Evolutionary conservation across 441 rosid species (phyloP).

Genomic region (Euphorbia schlechtendalii): DNA sequence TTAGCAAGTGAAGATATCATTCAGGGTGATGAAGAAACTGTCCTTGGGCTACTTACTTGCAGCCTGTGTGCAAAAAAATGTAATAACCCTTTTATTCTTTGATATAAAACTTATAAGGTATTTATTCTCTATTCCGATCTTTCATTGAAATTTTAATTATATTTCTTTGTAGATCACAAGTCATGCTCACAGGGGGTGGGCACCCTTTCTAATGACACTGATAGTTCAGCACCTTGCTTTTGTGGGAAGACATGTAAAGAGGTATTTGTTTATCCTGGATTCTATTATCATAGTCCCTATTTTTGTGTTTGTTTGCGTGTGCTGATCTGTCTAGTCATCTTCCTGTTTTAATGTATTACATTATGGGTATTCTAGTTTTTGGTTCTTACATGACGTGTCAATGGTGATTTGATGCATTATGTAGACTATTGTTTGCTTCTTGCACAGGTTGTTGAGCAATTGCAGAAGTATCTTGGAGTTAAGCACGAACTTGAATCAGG

Average conservation of each 20-base stretch:
- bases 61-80: conserved; percentile 81
- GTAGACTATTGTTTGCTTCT: conserved; percentile 22
- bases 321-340: not conserved
- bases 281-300: not conserved
- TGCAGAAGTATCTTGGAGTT: conserved; percentile 77
- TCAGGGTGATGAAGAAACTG: conserved; percentile 26
- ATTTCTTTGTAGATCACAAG: conserved; percentile 55
- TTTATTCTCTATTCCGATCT: conserved; percentile 4
- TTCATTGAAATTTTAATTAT: conserved; percentile 8
- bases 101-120: conserved; percentile 12
- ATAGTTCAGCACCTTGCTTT: conserved; percentile 36
- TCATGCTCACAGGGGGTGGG: conserved; percentile 50
- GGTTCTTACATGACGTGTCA: conserved; percentile 5
- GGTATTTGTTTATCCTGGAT: conserved; percentile 35
- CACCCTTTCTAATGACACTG: conserved; percentile 32
- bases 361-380: not conserved
- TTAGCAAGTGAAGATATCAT: conserved; percentile 33
- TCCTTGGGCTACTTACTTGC: conserved; percentile 44
- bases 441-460: conserved; percentile 69
- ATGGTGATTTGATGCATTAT: not conserved
- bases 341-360: not conserved
- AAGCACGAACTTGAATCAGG: conserved; percentile 84
- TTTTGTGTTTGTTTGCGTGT: not conserved
- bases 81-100: conserved; percentile 25
- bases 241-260: conserved; percentile 73